Evolutionary conservation across 257 asterid species (phyloP), one percentile per base, ranked within the genome.

Genomic region (Gentiana dahurica): DNA sequence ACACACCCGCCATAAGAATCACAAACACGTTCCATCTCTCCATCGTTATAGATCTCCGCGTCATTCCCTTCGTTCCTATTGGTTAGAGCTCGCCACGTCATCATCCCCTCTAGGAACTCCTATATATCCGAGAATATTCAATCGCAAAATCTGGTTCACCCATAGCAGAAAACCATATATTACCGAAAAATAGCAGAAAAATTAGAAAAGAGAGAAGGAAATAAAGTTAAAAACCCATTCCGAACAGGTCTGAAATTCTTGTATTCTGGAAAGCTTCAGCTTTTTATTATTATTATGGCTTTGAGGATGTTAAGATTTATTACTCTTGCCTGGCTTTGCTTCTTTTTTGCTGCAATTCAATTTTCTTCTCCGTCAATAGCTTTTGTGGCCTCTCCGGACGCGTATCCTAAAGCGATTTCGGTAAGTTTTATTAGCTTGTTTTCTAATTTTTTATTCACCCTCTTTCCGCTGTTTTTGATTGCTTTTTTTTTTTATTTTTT

Each of bases 401-500:
- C 66, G 49, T 65, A 59, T 54, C 77, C 76, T 32, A 86, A 80
- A 73, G 83, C 89, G 47, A 75, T 83, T 34, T 78, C 81, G 69
- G 95, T 76, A 69, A 78, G 54, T 34, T 36, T 12, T 46, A 12
- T 34, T 55, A 9, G 49, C 39, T 54, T 54, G 6, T 24, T 24
- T 24, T 24, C 24, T 24, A 24, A 24, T 24, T 24, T 24, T 24
- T 24, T 24, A 24, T 24, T 24, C 24, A 24, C 24, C 24, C 24
- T 24, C 24, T 24, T 24, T 24, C 24, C 24, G 24, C 24, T 24
- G 24, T 24, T 24, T 24, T 24, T 24, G 24, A 24, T 24, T 24
- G 24, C 24, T 24, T 24, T 24, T 24, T 24, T 24, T 24, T 24
- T 24, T 15, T 15, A 15, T 0, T 15, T 24, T 24, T 15, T 15